These are phyloP conservation scores for Rhododendron vialii DNA, from an alignment of 148 eudicot genomes.

Conservation along the genomic window DNA sequence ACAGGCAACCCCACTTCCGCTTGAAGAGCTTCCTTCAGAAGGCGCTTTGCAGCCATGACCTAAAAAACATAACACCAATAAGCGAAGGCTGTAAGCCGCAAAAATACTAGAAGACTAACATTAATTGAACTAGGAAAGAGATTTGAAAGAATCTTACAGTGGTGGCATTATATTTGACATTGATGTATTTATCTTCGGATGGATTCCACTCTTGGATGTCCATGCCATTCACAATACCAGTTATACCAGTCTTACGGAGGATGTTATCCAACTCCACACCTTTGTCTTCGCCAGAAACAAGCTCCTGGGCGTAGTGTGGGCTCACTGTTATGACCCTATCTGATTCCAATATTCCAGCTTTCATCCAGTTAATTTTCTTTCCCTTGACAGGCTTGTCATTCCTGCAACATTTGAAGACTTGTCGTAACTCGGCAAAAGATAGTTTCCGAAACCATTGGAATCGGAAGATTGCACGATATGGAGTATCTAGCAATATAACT, in stretches of 20 bases:
- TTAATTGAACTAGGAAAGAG: not conserved
- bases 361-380: slow-evolving; percentile 97
- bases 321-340: slow-evolving; percentile 80
- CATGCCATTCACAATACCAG: slow-evolving; percentile 86
- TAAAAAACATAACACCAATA: slow-evolving; percentile 15
- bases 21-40: slow-evolving; percentile 84
- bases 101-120: not conserved
- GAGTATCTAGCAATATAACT: not conserved
- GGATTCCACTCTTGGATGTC: slow-evolving; percentile 95
- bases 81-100: not conserved
- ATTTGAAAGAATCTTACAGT: slow-evolving; percentile 41
- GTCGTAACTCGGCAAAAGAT: not conserved
- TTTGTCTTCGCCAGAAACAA: slow-evolving; percentile 52
- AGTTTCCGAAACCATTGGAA: not conserved
- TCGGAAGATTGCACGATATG: not conserved
- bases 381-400: slow-evolving; percentile 70
- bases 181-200: slow-evolving; percentile 56
- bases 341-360: slow-evolving; percentile 79
- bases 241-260: slow-evolving; percentile 43
- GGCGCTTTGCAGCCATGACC: slow-evolving; percentile 79
- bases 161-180: slow-evolving; percentile 54
- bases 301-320: slow-evolving; percentile 81
- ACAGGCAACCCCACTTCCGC: slow-evolving; percentile 88
- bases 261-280: slow-evolving; percentile 72
- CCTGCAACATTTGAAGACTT: slow-evolving; percentile 32